Evolutionary conservation across 352 stramenopile species (phyloP).

Genomic region (Phytophthora pini): DNA sequence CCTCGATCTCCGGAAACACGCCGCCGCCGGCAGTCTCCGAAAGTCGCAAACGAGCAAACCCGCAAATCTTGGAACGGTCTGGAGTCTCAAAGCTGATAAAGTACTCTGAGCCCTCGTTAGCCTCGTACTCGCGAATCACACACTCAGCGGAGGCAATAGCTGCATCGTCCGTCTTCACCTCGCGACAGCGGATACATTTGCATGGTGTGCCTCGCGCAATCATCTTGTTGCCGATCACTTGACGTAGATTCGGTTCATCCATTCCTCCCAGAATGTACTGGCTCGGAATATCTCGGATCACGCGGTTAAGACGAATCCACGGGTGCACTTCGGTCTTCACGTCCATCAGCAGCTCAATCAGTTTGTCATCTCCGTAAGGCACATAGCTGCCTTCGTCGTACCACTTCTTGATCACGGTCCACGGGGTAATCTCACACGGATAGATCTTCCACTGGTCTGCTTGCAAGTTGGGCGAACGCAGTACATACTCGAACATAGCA

Average conservation of each 20-base stretch:
- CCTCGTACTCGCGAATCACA: conserved; percentile 83
- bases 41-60: conserved; percentile 89
- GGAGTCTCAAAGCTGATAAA: conserved; percentile 94
- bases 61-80: conserved; percentile 91
- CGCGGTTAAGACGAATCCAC: conserved; percentile 95
- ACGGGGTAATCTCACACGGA: conserved; percentile 92
- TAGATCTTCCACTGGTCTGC: conserved; percentile 97
- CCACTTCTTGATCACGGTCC: conserved; percentile 92
- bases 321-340: conserved; percentile 92
- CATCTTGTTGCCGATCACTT: conserved; percentile 91
- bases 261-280: conserved; percentile 94
- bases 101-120: conserved; percentile 89
- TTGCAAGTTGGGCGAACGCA: conserved; percentile 90
- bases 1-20: conserved; percentile 80
- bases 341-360: conserved; percentile 91
- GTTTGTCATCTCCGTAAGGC: conserved; percentile 88
- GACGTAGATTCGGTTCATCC: conserved; percentile 92
- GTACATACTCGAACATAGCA: conserved; percentile 92
- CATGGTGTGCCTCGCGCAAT: conserved; percentile 71
- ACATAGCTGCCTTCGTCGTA: conserved; percentile 90
- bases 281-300: conserved; percentile 94
- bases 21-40: conserved; percentile 66
- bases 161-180: conserved; percentile 89
- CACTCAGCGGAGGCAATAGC: conserved; percentile 77
- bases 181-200: conserved; percentile 92